Evolutionary conservation across 768 basidiomycete species (phyloP).

Genomic region (Suillus plorans): DNA sequence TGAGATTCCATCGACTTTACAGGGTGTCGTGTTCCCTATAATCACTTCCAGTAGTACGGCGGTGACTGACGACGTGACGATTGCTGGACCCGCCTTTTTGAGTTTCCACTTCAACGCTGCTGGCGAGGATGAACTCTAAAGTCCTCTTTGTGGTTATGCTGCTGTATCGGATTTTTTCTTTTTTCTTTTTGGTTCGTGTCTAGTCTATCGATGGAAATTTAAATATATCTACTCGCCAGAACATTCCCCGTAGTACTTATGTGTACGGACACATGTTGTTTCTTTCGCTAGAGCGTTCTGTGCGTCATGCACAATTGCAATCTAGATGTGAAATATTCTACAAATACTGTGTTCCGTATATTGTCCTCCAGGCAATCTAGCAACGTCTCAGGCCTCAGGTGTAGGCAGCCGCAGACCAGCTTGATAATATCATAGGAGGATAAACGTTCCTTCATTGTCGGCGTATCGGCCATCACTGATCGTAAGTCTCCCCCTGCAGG

Average conservation of each 20-base stretch:
- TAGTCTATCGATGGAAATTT: background rate
- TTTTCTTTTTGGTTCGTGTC: background rate
- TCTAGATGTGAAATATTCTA: no score
- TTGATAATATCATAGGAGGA: background rate
- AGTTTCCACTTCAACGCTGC: conserved; percentile 25
- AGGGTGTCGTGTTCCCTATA: conserved; percentile 37
- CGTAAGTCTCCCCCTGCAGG: no score
- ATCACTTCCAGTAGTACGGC: conserved; percentile 30
- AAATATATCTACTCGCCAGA: background rate
- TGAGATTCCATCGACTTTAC: conserved; percentile 24
- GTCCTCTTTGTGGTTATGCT: background rate
- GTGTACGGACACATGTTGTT: background rate
- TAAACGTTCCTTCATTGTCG: background rate
- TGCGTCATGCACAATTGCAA: no score
- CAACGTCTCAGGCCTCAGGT: no score
- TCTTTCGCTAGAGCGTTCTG: background rate
- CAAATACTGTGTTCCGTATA: no score
- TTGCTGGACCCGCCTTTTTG: conserved; percentile 41
- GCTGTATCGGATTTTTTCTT: background rate
- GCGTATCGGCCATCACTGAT: no score
- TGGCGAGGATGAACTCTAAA: background rate
- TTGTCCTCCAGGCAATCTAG: no score
- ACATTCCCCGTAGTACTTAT: background rate
- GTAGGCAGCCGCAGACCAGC: background rate
- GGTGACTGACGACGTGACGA: conserved; percentile 38